A percentile compares a stretch with the other conserved stretches of the same genome.
These are phyloP conservation scores for Parastagonospora avenae DNA, from an alignment of 2,329 filamentous ascomycete species.

Conservation along the genomic window DNA sequence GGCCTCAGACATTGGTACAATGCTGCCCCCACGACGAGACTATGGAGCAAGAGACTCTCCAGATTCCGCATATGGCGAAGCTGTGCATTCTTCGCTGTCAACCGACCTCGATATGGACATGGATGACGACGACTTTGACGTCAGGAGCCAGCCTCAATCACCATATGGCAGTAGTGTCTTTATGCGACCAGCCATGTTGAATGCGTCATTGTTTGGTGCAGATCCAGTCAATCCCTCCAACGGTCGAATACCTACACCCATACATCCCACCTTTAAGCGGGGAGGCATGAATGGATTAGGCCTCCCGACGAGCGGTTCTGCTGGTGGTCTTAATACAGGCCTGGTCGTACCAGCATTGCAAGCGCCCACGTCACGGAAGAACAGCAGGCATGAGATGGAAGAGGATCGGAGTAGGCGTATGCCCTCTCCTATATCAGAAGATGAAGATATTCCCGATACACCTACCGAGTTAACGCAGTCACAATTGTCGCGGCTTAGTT, in stretches of 20 bases:
- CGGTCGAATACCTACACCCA: constrained; percentile 48
- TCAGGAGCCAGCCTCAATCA: constrained; percentile 44
- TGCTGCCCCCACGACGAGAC: constrained; percentile 40
- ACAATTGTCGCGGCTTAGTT: constrained; percentile 46
- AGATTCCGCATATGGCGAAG: constrained; percentile 25
- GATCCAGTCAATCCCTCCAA: constrained; percentile 20
- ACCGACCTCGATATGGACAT: constrained; percentile 45
- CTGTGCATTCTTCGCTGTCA: constrained; percentile 26
- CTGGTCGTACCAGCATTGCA: constrained; percentile 19
- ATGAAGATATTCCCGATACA: constrained; percentile 45
- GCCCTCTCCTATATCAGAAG: constrained; percentile 49
- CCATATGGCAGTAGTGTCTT: constrained; percentile 34
- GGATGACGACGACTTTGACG: constrained; percentile 42
- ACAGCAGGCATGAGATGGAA: constrained; percentile 20
- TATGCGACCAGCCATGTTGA: constrained; percentile 42
- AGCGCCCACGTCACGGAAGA: constrained; percentile 24
- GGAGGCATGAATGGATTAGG: constrained; percentile 32
- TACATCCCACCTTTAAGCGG: constrained; percentile 44
- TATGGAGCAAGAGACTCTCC: constrained; percentile 33
- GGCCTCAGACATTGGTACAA: constrained; percentile 31
- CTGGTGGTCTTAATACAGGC: constrained; percentile 25
- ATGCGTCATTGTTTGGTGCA: constrained; percentile 33
- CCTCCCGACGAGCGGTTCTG: constrained; percentile 36
- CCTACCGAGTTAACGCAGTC: constrained; percentile 44
- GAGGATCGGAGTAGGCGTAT: constrained; percentile 39